Evolutionary conservation across 148 eudicot genomes (phyloP).

Genomic region (Drosera capensis): DNA sequence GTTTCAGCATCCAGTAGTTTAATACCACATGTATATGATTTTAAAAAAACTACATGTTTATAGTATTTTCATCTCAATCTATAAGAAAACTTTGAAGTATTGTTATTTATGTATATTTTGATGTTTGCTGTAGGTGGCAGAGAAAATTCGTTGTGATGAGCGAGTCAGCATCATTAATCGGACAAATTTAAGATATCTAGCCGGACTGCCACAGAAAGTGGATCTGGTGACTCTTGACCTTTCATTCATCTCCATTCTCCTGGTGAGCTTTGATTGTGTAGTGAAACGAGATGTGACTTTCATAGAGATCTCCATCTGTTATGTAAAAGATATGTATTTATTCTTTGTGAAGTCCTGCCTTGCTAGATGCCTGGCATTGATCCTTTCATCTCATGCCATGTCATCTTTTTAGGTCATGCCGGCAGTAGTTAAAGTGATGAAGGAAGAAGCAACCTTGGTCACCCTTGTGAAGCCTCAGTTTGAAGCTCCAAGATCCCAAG

Average conservation of each 20-base stretch:
- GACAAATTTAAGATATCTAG: conserved; percentile 81
- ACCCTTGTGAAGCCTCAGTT: conserved; percentile 97
- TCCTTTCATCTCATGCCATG: neutral
- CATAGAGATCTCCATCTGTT: too few relatives aligned
- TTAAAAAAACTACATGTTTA: too few relatives aligned
- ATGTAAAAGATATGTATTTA: too few relatives aligned
- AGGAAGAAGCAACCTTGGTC: conserved; percentile 62
- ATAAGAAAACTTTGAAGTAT: too few relatives aligned
- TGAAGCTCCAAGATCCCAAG: conserved; percentile 93
- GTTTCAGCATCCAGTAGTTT: too few relatives aligned
- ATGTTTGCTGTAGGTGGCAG: conserved; percentile 53
- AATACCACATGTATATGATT: too few relatives aligned
- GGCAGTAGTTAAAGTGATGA: conserved; percentile 82
- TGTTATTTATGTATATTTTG: neutral
- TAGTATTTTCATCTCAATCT: too few relatives aligned
- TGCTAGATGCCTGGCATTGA: too few relatives aligned
- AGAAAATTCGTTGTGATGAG: conserved; percentile 79
- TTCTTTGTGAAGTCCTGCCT: too few relatives aligned
- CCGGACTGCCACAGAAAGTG: conserved; percentile 89
- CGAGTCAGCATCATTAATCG: conserved; percentile 71
- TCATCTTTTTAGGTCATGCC: conserved; percentile 65
- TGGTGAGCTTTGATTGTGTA: conserved; percentile 30
- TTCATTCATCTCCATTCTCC: conserved; percentile 86
- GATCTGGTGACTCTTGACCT: conserved; percentile 95
- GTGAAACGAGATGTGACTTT: too few relatives aligned